Evolutionary conservation across 2,329 filamentous ascomycete genomes (phyloP).

Genomic region (Niveomyces coronatus): DNA sequence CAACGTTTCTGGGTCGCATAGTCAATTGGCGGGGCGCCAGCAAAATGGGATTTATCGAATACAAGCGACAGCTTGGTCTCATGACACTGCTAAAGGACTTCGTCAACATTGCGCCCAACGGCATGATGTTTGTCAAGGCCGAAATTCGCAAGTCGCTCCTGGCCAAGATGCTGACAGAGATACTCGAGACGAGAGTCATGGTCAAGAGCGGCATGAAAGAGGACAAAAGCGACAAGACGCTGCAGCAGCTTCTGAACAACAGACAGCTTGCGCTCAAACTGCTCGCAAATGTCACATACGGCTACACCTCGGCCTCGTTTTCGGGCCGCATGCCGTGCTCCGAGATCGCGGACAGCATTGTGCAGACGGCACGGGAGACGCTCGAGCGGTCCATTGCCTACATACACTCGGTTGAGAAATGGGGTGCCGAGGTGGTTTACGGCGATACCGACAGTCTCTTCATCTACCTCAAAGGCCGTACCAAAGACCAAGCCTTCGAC

Average conservation of each 20-base stretch:
- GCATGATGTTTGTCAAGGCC: slow-evolving; percentile 87
- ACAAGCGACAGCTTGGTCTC: slow-evolving; percentile 64
- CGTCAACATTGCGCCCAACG: slow-evolving; percentile 89
- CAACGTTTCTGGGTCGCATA: slow-evolving; percentile 83
- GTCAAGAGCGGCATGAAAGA: slow-evolving; percentile 94
- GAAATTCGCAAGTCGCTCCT: slow-evolving; percentile 81
- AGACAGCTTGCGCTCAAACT: slow-evolving; percentile 88
- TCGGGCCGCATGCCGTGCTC: slow-evolving; percentile 96
- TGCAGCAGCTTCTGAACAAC: slow-evolving; percentile 86
- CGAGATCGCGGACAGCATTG: slow-evolving; percentile 96
- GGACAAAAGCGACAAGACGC: slow-evolving; percentile 74
- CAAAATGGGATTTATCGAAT: slow-evolving; percentile 92
- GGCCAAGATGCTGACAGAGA: slow-evolving; percentile 93
- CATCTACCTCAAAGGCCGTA: slow-evolving; percentile 77
- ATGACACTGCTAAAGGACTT: slow-evolving; percentile 71
- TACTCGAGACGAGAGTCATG: slow-evolving; percentile 93
- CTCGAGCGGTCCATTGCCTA: slow-evolving; percentile 86
- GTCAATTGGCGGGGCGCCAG: slow-evolving; percentile 79
- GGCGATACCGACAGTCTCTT: slow-evolving; percentile 96
- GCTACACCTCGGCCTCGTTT: slow-evolving; percentile 93
- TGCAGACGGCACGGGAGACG: slow-evolving; percentile 90
- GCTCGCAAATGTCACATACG: slow-evolving; percentile 97
- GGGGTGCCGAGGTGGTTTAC: slow-evolving; percentile 95
- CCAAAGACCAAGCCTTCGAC: slow-evolving; percentile 77
- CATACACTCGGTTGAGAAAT: slow-evolving; percentile 77